Percentiles rank a stretch among this genome's conserved stretches.
phyloP scores from a whole-genome alignment of 371 early-diverging fungal species.

The Parasitella parasitica region DNA sequence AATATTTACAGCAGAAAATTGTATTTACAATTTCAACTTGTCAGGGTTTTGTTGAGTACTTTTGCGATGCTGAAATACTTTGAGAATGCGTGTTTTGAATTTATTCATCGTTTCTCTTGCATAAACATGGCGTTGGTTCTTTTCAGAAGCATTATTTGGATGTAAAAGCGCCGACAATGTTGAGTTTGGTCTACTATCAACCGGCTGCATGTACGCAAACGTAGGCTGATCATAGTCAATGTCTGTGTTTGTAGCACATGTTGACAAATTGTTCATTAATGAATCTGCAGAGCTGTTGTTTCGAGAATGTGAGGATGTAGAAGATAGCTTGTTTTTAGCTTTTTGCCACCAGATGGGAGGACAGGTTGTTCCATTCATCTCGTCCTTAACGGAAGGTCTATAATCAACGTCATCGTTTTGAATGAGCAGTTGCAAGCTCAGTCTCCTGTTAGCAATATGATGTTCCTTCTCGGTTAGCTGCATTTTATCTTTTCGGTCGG shows the following conservation, averaged over 20 bases:
- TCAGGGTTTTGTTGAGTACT: not conserved
- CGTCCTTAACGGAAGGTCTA: constrained; percentile 21
- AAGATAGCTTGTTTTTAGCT: constrained; percentile 7
- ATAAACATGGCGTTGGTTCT: not conserved
- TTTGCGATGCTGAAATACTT: not conserved
- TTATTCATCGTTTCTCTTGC: not conserved
- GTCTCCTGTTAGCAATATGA: not conserved
- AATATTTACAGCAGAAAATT: not conserved
- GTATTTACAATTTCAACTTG: not conserved
- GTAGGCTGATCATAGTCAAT: not conserved
- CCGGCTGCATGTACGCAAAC: not conserved
- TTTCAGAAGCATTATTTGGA: not conserved
- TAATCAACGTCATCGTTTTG: not conserved
- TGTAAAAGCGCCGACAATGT: not conserved
- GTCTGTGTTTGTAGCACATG: not conserved
- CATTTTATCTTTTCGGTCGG: not conserved
- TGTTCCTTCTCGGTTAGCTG: not conserved
- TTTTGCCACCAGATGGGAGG: constrained; percentile 37
- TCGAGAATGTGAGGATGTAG: not conserved
- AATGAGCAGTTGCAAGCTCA: not conserved
- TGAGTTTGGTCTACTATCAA: not conserved
- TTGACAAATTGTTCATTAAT: too few species aligned
- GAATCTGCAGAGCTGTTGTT: not conserved
- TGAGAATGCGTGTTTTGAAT: not conserved
- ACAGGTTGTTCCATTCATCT: constrained; percentile 25